Percentiles rank a stretch among this genome's conserved stretches.
phyloP scores from a whole-genome alignment of 768 basidiomycete species.

The Pleurotus tuber-regium region DNA sequence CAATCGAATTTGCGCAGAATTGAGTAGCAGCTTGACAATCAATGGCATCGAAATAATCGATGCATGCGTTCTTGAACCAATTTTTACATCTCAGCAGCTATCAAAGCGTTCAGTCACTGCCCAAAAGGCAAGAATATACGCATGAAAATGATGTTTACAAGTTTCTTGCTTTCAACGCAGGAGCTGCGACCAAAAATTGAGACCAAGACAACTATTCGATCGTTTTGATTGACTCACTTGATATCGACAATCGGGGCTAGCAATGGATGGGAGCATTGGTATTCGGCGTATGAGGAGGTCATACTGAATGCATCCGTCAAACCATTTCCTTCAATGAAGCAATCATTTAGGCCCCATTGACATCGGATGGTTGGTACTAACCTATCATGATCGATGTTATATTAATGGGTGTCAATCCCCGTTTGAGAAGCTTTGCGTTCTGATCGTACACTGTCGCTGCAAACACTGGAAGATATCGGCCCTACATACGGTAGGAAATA shows the following conservation, averaged over 20 bases:
- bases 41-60: conserved; percentile 62
- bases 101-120: background rate
- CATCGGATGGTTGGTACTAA: conserved; percentile 17
- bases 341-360: background rate
- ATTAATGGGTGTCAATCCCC: conserved; percentile 58
- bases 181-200: no score
- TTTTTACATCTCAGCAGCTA: conserved; percentile 65
- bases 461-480: conserved; percentile 70
- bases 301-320: conserved; percentile 54
- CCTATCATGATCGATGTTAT: conserved; percentile 71
- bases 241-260: conserved; percentile 43
- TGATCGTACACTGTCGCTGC: conserved; percentile 76
- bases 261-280: conserved; percentile 49
- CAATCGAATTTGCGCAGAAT: conserved; percentile 60
- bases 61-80: conserved; percentile 52
- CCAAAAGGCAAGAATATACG: no score
- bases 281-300: conserved; percentile 39
- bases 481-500: conserved; percentile 32
- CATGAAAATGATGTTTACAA: no score
- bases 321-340: conserved; percentile 48
- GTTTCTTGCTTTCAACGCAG: conserved; percentile 58
- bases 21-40: conserved; percentile 58
- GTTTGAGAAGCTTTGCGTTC: conserved; percentile 50
- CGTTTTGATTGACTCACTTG: no score
- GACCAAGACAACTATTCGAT: no score